Conservation (phyloP, 1,284 basidiomycete species). For the Singerocomus inundabilis region DNA sequence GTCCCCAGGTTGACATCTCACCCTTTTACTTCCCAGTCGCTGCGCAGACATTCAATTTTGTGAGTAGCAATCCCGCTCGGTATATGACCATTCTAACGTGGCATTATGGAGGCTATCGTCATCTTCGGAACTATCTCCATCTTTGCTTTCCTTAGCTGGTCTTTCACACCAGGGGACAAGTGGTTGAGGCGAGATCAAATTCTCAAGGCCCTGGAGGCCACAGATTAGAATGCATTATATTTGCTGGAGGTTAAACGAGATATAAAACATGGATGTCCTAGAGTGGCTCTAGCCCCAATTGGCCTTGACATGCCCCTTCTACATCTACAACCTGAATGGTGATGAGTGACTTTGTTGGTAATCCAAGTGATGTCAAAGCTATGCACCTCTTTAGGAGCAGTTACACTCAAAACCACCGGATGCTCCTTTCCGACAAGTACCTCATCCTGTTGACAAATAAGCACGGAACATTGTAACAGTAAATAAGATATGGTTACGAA, state of each 20-base stretch:
- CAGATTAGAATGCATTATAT: conserved; percentile 25
- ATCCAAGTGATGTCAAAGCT: conserved; percentile 3
- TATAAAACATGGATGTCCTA: conserved; percentile 29
- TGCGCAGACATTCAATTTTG: conserved; percentile 76
- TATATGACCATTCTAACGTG: conserved; percentile 14
- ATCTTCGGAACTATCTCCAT: conserved; percentile 78
- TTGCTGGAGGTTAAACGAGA: not conserved
- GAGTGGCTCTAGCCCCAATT: conserved; percentile 64
- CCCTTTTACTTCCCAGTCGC: conserved; percentile 82
- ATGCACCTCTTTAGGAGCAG: conserved; percentile 85
- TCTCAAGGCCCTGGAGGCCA: conserved; percentile 43
- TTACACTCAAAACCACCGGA: conserved; percentile 67
- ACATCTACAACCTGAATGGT: conserved; percentile 68
- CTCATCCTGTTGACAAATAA: conserved; percentile 61
- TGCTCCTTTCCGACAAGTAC: conserved; percentile 73
- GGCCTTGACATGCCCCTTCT: conserved; percentile 83
- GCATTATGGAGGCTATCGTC: conserved; percentile 54
- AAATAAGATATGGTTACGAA: conserved; percentile 28
- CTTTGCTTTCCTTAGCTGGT: conserved; percentile 75
- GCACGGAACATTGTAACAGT: conserved; percentile 3
- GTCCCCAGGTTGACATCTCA: conserved; percentile 64
- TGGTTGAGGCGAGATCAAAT: conserved; percentile 72
- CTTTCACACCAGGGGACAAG: conserved; percentile 68
- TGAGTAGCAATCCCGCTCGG: conserved; percentile 37
- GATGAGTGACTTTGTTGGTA: conserved; percentile 3